phyloP scores from a whole-genome alignment of 2,329 filamentous ascomycete species.

The Cladobotryum mycophilum region DNA sequence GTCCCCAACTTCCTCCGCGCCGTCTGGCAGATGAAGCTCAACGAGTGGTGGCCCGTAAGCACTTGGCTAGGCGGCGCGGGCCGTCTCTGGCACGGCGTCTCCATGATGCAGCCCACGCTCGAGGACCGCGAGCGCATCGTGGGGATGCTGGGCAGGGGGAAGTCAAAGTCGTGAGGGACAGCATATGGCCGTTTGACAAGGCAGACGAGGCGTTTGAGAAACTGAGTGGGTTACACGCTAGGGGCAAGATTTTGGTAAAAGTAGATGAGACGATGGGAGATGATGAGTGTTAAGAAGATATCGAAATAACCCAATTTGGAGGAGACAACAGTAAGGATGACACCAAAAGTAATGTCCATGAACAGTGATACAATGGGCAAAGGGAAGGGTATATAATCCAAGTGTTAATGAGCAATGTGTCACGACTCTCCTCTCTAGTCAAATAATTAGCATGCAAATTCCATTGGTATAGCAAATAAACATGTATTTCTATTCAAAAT shows the following conservation, averaged over 20 bases:
- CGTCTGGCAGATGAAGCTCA: conserved; percentile 30
- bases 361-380: background rate
- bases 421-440: background rate
- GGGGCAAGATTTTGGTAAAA: conserved; percentile 34
- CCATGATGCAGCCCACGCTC: conserved; percentile 28
- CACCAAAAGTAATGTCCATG: no score
- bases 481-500: background rate
- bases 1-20: conserved; percentile 25
- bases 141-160: conserved; percentile 29
- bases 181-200: conserved; percentile 31
- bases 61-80: conserved; percentile 32
- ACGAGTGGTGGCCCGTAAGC: conserved; percentile 31
- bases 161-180: conserved; percentile 31
- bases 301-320: no score
- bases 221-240: conserved; percentile 27
- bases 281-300: conserved; percentile 16
- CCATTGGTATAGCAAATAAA: background rate
- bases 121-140: conserved; percentile 27
- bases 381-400: background rate
- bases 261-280: conserved; percentile 21
- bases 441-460: background rate
- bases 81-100: conserved; percentile 28
- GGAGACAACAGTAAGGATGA: no score
- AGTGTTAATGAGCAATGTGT: background rate
- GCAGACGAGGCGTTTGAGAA: conserved; percentile 30